Conservation (phyloP, 2,329 filamentous ascomycete genomes). For the Epichloe bromicola region DNA sequence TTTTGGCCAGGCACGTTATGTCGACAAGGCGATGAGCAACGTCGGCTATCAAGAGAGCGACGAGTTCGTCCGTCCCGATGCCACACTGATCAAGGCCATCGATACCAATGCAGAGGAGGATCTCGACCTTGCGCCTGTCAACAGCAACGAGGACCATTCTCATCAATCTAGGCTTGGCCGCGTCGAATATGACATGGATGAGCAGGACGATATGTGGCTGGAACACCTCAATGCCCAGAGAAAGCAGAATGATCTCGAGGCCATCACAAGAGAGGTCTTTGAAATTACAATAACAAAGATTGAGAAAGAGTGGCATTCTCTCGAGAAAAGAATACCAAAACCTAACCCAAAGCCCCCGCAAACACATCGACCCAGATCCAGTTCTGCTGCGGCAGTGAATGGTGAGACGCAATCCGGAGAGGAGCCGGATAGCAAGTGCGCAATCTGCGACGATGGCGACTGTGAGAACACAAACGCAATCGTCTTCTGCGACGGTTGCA, state of each 20-base stretch:
- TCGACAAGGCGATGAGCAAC: conserved; percentile 91
- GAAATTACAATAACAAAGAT: conserved; percentile 98
- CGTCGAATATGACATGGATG: conserved; percentile 99
- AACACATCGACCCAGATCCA: conserved; percentile 83
- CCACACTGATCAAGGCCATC: conserved; percentile 52
- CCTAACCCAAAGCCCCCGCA: conserved; percentile 93
- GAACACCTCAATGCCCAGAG: conserved; percentile 70
- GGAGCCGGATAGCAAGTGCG: conserved; percentile 94
- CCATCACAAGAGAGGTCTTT: conserved; percentile 85
- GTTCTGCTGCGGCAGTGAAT: conserved; percentile 89
- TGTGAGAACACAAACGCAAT: conserved; percentile 99
- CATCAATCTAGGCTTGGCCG: conserved; percentile 47
- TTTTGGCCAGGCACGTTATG: conserved; percentile 76
- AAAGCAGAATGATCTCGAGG: conserved; percentile 59
- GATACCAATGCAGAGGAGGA: conserved; percentile 50
- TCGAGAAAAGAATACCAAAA: conserved; percentile 95
- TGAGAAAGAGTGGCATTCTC: conserved; percentile 93
- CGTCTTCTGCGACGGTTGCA: conserved; percentile 96
- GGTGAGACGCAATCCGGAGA: conserved; percentile 75
- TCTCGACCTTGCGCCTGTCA: conserved; percentile 27
- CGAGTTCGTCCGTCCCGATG: conserved; percentile 66
- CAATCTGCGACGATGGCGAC: conserved; percentile 97
- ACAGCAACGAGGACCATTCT: conserved; percentile 17
- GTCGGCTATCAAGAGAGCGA: conserved; percentile 95
- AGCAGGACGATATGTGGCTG: conserved; percentile 95